Percentiles rank a stretch among this genome's conserved stretches.
Conservation (phyloP, 2,329 filamentous ascomycete species). For the Talaromyces islandicus region DNA sequence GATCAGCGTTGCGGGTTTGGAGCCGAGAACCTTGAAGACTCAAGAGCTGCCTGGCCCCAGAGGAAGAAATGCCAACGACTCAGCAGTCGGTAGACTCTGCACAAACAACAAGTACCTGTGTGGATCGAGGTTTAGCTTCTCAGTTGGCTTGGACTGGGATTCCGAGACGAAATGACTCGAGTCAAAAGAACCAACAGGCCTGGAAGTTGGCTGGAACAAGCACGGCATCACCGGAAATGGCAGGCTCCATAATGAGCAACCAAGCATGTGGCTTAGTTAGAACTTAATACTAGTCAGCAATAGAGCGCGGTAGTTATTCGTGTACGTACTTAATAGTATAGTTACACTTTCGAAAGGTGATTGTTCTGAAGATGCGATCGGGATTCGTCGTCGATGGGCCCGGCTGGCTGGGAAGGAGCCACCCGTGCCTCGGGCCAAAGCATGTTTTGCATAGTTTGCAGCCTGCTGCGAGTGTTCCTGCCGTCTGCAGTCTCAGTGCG, state of each 20-base stretch:
- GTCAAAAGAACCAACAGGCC: not conserved
- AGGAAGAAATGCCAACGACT: not conserved
- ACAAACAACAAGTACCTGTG: not conserved
- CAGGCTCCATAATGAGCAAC: not conserved
- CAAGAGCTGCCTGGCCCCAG: not conserved
- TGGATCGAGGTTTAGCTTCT: not conserved
- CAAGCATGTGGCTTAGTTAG: not conserved
- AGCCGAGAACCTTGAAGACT: too few species aligned
- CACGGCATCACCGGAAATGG: not conserved
- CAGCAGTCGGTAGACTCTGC: not conserved
- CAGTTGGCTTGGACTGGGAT: not conserved
- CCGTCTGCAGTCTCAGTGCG: not conserved
- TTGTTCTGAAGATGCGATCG: not conserved
- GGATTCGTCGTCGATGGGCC: not conserved
- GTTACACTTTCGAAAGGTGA: not conserved
- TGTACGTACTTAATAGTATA: too few species aligned
- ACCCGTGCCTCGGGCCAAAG: not conserved
- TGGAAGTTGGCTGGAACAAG: not conserved
- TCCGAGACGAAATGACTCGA: not conserved
- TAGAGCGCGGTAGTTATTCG: not conserved
- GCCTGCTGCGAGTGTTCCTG: not conserved
- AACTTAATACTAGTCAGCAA: not conserved
- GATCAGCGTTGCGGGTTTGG: not conserved
- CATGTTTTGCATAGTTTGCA: not conserved
- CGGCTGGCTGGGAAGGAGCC: not conserved